Evolutionary conservation across 2,329 filamentous ascomycete genomes (phyloP).

Genomic region (Monilinia laxa): DNA sequence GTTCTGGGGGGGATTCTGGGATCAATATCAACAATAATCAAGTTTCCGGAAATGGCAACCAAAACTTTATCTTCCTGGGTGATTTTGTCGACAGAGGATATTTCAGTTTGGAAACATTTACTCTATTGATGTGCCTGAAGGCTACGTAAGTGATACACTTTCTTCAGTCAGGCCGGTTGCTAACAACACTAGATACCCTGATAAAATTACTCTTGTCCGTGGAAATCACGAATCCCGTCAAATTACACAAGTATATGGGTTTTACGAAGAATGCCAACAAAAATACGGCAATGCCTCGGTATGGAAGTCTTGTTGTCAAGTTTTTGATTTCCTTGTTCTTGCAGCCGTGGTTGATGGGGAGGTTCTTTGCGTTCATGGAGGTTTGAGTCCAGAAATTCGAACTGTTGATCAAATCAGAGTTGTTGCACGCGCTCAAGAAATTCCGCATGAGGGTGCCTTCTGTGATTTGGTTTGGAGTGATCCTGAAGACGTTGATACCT

Average conservation of each 20-base stretch:
- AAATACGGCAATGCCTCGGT: slow-evolving; percentile 77
- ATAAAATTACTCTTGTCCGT: slow-evolving; percentile 69
- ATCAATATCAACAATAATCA: slow-evolving; percentile 42
- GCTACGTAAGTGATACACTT: slow-evolving; percentile 54
- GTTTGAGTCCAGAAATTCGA: slow-evolving; percentile 69
- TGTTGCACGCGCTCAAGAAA: slow-evolving; percentile 71
- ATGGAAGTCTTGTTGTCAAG: slow-evolving; percentile 77
- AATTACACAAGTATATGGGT: slow-evolving; percentile 76
- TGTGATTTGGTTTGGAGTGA: slow-evolving; percentile 77
- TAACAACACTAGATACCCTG: slow-evolving; percentile 57
- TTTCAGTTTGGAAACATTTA: slow-evolving; percentile 72
- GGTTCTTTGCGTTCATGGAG: slow-evolving; percentile 71
- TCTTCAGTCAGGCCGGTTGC: background rate
- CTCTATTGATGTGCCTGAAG: slow-evolving; percentile 69
- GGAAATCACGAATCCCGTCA: slow-evolving; percentile 76
- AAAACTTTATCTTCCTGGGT: slow-evolving; percentile 71
- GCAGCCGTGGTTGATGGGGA: slow-evolving; percentile 73
- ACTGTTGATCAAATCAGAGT: slow-evolving; percentile 74
- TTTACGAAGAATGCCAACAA: slow-evolving; percentile 74
- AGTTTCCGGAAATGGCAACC: slow-evolving; percentile 53
- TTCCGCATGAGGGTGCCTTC: slow-evolving; percentile 75
- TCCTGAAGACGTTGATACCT: slow-evolving; percentile 68
- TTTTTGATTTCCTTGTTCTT: slow-evolving; percentile 74
- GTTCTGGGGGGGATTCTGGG: slow-evolving; percentile 41
- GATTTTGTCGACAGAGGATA: slow-evolving; percentile 75